phyloP scores from a whole-genome alignment of 805 yeast genomes.

The Priceomyces fermenticarens region DNA sequence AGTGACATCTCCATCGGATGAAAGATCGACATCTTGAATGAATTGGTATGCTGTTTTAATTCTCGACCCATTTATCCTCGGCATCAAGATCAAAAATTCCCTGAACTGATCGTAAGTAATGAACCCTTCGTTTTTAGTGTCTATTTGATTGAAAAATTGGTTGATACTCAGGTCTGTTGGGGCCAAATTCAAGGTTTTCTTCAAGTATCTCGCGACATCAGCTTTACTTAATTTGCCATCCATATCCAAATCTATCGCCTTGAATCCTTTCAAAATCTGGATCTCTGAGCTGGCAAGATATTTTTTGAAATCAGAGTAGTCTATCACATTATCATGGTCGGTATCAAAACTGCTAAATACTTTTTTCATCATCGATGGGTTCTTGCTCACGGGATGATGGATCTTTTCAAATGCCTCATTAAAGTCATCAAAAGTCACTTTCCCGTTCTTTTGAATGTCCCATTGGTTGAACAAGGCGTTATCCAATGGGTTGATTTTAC shows the following conservation, averaged over 20 bases:
- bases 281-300: slow-evolving; percentile 67
- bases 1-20: slow-evolving; percentile 91
- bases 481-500: slow-evolving; percentile 20
- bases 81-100: slow-evolving; percentile 77
- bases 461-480: slow-evolving; percentile 30
- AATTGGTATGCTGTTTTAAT: slow-evolving; percentile 77
- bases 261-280: slow-evolving; percentile 68
- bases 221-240: slow-evolving; percentile 67
- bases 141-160: slow-evolving; percentile 53
- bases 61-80: slow-evolving; percentile 73
- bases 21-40: slow-evolving; percentile 71
- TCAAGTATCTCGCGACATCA: slow-evolving; percentile 68
- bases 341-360: slow-evolving; percentile 60
- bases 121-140: slow-evolving; percentile 56
- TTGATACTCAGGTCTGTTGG: slow-evolving; percentile 55
- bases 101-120: slow-evolving; percentile 86
- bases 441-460: slow-evolving; percentile 43
- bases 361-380: slow-evolving; percentile 54
- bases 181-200: slow-evolving; percentile 47
- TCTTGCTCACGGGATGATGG: slow-evolving; percentile 65
- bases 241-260: slow-evolving; percentile 62
- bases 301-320: slow-evolving; percentile 61
- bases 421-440: slow-evolving; percentile 47
- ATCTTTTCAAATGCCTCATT: slow-evolving; percentile 41
- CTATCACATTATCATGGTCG: slow-evolving; percentile 54